These are phyloP conservation scores for Ophioceras dolichostomum DNA, from an alignment of 2,329 filamentous ascomycete species.

Conservation along the genomic window DNA sequence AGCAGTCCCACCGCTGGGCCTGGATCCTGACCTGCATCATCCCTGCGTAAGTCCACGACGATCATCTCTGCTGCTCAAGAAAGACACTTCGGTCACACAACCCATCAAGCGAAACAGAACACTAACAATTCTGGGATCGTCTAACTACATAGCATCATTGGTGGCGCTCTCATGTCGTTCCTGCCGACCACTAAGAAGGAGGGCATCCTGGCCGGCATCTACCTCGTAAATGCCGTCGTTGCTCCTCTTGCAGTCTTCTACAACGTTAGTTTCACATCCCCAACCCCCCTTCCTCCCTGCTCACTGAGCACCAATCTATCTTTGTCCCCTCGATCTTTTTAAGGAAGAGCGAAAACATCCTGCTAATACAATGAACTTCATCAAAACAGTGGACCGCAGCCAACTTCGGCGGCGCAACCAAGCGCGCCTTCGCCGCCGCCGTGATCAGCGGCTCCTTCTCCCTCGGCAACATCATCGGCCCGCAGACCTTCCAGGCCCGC, in stretches of 20 bases:
- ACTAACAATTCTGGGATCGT: not conserved
- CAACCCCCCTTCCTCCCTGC: too few species aligned
- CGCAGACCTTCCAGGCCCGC: slow-evolving; percentile 42
- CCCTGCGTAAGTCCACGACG: slow-evolving; percentile 21
- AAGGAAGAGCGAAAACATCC: too few species aligned
- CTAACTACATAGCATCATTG: slow-evolving; percentile 21
- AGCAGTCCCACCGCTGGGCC: slow-evolving; percentile 30
- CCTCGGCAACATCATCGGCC: slow-evolving; percentile 38
- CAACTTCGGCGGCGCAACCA: slow-evolving; percentile 44
- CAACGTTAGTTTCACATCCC: slow-evolving; percentile 14
- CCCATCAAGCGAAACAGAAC: too few species aligned
- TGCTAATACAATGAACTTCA: not conserved
- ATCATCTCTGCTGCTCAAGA: too few species aligned
- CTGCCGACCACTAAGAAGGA: slow-evolving; percentile 26
- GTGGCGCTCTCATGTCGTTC: slow-evolving; percentile 37
- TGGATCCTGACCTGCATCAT: slow-evolving; percentile 33
- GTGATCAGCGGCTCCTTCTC: slow-evolving; percentile 39
- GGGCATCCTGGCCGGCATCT: slow-evolving; percentile 32
- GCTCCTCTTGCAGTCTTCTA: slow-evolving; percentile 29
- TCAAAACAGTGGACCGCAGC: slow-evolving; percentile 27
- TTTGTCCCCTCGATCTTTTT: too few species aligned
- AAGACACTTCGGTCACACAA: too few species aligned
- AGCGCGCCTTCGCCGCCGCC: slow-evolving; percentile 44
- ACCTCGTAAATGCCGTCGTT: slow-evolving; percentile 34
- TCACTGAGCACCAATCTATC: not conserved